Conservation (phyloP, 2,329 filamentous ascomycete species). For the Curvularia sp. region DNA sequence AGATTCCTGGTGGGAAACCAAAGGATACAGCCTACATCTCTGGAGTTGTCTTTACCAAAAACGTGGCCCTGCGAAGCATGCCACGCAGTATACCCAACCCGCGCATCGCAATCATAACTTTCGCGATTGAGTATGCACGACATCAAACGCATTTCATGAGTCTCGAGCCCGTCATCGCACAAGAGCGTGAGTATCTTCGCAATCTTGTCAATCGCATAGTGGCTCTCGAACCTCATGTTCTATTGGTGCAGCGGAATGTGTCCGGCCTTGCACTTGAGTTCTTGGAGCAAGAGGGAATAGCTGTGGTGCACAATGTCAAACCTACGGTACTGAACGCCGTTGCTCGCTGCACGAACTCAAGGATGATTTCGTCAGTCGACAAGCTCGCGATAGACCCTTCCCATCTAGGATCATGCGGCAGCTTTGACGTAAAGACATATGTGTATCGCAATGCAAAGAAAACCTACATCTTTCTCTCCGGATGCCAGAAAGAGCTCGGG, state of each 20-base stretch:
- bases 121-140: constrained; percentile 93
- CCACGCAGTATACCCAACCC: constrained; percentile 82
- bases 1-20: constrained; percentile 87
- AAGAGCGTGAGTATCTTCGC: constrained; percentile 91
- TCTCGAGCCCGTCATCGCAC: constrained; percentile 91
- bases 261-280: constrained; percentile 90
- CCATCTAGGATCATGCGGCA: constrained; percentile 79
- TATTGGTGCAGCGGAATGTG: constrained; percentile 92
- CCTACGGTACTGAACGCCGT: constrained; percentile 94
- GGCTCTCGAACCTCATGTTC: constrained; percentile 80
- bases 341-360: constrained; percentile 86
- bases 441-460: constrained; percentile 85
- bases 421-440: constrained; percentile 95
- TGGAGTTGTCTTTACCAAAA: constrained; percentile 96
- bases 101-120: constrained; percentile 89
- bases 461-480: constrained; percentile 94
- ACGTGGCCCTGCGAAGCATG: constrained; percentile 96
- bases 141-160: constrained; percentile 98
- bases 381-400: constrained; percentile 81
- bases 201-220: constrained; percentile 92
- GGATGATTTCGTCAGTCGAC: constrained; percentile 92
- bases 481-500: constrained; percentile 85
- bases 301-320: constrained; percentile 96
- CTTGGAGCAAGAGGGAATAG: constrained; percentile 85
- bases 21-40: constrained; percentile 96